These are phyloP conservation scores for Kurtzmaniella fragi DNA, from an alignment of 805 yeast genomes.

Conservation along the genomic window DNA sequence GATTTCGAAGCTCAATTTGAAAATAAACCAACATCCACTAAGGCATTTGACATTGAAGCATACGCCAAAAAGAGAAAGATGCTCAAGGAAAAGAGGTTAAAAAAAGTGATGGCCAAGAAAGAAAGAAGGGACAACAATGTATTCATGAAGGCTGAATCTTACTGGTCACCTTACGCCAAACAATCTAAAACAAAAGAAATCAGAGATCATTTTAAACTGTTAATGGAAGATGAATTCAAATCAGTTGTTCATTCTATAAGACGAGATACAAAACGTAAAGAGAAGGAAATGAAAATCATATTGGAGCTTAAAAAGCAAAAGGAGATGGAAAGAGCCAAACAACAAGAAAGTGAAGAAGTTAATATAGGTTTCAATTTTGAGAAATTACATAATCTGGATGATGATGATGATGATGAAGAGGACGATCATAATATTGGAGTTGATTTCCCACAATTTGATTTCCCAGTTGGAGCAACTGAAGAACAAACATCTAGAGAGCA, in stretches of 20 bases:
- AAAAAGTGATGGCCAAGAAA: slow-evolving; percentile 13
- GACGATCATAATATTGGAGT: slow-evolving; percentile 9
- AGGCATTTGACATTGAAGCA: slow-evolving; percentile 48
- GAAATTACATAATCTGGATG: slow-evolving; percentile 10
- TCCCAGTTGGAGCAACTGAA: not conserved
- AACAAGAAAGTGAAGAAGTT: slow-evolving; percentile 11
- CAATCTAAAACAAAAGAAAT: slow-evolving; percentile 17
- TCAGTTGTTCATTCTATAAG: slow-evolving; percentile 29
- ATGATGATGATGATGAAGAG: slow-evolving; percentile 12
- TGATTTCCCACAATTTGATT: slow-evolving; percentile 5
- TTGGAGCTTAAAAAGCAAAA: slow-evolving; percentile 17
- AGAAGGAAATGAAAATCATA: slow-evolving; percentile 12
- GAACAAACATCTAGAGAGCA: too few species aligned
- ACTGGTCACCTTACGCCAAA: slow-evolving; percentile 33
- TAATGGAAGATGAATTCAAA: slow-evolving; percentile 24
- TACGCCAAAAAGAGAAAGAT: slow-evolving; percentile 48
- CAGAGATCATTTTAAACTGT: slow-evolving; percentile 14
- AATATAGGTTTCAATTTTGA: slow-evolving; percentile 11
- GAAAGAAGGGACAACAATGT: slow-evolving; percentile 21
- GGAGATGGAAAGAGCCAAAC: slow-evolving; percentile 19
- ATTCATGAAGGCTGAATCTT: slow-evolving; percentile 33
- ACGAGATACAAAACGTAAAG: slow-evolving; percentile 25
- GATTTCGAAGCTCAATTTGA: slow-evolving; percentile 1
- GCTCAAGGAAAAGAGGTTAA: slow-evolving; percentile 26
- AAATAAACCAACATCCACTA: slow-evolving; percentile 4